These are phyloP conservation scores for Didymella lethalis DNA, from an alignment of 2,329 filamentous ascomycete species.

Conservation along the genomic window DNA sequence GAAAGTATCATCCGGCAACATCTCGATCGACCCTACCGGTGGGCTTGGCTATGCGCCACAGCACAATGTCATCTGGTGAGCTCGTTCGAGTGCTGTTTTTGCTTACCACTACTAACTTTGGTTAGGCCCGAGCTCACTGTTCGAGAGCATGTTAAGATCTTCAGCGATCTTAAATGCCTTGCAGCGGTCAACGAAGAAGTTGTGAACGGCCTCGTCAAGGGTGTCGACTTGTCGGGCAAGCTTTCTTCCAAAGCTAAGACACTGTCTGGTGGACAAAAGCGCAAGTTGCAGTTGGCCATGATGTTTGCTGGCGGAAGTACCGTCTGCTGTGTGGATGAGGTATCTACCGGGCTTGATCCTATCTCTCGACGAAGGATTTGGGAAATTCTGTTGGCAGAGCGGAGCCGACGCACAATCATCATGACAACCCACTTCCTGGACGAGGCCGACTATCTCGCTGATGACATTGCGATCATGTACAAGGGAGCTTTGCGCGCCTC, in stretches of 20 bases:
- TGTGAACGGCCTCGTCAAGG: conserved; percentile 54
- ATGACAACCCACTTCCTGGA: conserved; percentile 92
- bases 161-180: conserved; percentile 39
- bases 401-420: conserved; percentile 79
- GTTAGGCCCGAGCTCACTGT: conserved; percentile 39
- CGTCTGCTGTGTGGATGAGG: conserved; percentile 88
- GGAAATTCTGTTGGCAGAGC: conserved; percentile 86
- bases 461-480: conserved; percentile 85
- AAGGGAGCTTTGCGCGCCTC: conserved; percentile 80
- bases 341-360: conserved; percentile 85
- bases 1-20: conserved; percentile 33
- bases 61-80: conserved; percentile 37
- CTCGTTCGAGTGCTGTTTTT: too few species aligned
- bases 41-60: conserved; percentile 40
- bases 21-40: conserved; percentile 33
- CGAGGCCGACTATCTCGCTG: conserved; percentile 85
- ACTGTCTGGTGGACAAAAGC: conserved; percentile 86
- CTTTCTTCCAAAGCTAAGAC: conserved; percentile 73
- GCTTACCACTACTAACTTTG: conserved; percentile 43
- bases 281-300: conserved; percentile 88
- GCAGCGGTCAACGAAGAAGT: conserved; percentile 55
- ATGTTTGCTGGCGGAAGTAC: conserved; percentile 89
- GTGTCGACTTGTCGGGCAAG: conserved; percentile 79
- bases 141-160: conserved; percentile 40
- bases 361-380: conserved; percentile 86